Base-by-base conservation (phyloP, 345 rosid species). In the Angophora floribunda region DNA sequence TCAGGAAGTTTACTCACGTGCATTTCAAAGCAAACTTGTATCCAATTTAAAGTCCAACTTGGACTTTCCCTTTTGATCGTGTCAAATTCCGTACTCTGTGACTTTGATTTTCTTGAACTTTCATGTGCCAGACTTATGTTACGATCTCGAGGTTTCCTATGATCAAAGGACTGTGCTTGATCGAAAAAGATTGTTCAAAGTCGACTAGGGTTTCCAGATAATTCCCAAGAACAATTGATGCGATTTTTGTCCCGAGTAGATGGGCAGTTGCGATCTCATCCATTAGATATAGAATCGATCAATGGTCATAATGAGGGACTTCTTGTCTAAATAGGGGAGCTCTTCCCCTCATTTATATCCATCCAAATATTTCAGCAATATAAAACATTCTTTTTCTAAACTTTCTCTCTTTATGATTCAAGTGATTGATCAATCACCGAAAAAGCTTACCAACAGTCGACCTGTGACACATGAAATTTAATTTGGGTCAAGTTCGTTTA, bases 201-300 rank as follows among this genome's bases (percentile, higher is more conserved):
- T 55, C 28, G 19, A 21, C 28, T 22, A 22, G 22, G 6, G 22
- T 55, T 22, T 55, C 22, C 0, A 22, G 13, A 12, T 21, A 11
- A 22, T 55, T 55, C 12, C 22, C 12, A 55, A 55, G 28, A 12
- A 22, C 5, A 1, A 28, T 26, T 2, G 0, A 4, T 22, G 9
- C 9, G 12, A 0, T 55, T 21, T 21, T 55, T 55, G 22, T 55
- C 28, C 6, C 0, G 4, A 55, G 13, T 55, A 55, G 28, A 55
- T 9, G 0, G 6, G 61, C 28, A 22, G 0, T 21, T 55, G 13
- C 2, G 61, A 55, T 55, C 13, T 55, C 0, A 1, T 22, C 28
- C 61, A 22, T 1, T 55, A 4, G 21, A 55, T 22, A 55, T 4
- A 55, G 17, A 55, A 12, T 55, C 2, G 0, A 21, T 55, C 61